Percentiles rank a stretch among this genome's conserved stretches.
phyloP scores from a whole-genome alignment of 495 filamentous ascomycete species.

The Aspergillus ostianus region DNA sequence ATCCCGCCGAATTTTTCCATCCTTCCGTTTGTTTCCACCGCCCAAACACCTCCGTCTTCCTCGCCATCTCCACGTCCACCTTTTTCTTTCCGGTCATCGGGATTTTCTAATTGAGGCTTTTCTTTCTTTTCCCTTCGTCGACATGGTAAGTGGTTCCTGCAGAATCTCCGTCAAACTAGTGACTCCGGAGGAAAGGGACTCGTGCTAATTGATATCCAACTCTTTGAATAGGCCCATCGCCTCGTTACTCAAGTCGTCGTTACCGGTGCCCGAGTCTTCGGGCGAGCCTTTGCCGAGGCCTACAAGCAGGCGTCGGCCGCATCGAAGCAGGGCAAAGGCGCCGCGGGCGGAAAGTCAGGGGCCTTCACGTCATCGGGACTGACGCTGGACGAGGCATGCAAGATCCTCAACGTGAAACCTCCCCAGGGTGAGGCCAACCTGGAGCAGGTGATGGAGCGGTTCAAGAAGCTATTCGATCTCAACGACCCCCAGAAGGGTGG shows the following conservation, averaged over 20 bases:
- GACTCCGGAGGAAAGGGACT: background rate
- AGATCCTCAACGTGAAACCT: conserved; percentile 94
- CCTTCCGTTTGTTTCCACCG: conserved; percentile 29
- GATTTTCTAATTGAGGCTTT: background rate
- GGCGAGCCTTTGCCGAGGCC: conserved; percentile 87
- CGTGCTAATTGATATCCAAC: conserved; percentile 6
- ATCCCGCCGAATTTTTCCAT: conserved; percentile 41
- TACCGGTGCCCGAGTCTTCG: conserved; percentile 84
- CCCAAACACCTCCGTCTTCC: conserved; percentile 3
- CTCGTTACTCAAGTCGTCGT: conserved; percentile 91
- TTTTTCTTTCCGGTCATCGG: background rate
- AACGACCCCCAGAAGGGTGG: conserved; percentile 95
- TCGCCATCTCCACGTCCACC: conserved; percentile 5
- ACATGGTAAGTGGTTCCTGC: conserved; percentile 28
- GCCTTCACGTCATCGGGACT: conserved; percentile 65
- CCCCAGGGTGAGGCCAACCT: conserved; percentile 75
- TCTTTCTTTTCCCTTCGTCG: conserved; percentile 14
- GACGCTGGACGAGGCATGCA: conserved; percentile 94
- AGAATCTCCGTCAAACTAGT: background rate
- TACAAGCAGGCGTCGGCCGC: conserved; percentile 89
- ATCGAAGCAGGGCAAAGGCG: conserved; percentile 60
- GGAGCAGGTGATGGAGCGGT: conserved; percentile 76
- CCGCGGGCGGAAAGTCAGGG: conserved; percentile 33
- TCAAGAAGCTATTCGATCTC: conserved; percentile 90
- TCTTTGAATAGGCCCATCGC: conserved; percentile 73